Evolutionary conservation across 1,139 yeast genomes (phyloP).

Genomic region (Diutina scorzettiae): DNA sequence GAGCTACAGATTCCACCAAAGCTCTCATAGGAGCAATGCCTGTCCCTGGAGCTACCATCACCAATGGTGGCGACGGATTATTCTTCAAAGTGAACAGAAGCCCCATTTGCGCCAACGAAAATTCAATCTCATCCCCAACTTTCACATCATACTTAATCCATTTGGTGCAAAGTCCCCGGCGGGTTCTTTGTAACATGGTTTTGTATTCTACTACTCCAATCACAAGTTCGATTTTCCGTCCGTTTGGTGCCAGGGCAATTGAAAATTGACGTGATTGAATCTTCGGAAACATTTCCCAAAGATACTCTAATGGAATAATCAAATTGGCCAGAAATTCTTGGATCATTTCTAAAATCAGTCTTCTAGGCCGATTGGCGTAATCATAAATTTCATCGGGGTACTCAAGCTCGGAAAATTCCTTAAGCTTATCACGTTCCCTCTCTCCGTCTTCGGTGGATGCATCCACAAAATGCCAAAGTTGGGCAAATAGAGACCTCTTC

Average conservation of each 20-base stretch:
- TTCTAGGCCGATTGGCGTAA: conserved; percentile 82
- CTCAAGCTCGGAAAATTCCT: conserved; percentile 62
- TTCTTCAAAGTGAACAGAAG: conserved; percentile 18
- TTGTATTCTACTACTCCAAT: conserved; percentile 80
- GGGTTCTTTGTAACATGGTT: conserved; percentile 62
- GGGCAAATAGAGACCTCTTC: conserved; percentile 64
- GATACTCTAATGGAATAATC: conserved; percentile 58
- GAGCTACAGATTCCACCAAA: conserved; percentile 28
- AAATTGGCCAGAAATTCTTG: conserved; percentile 65
- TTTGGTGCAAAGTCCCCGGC: conserved; percentile 76
- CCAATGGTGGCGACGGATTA: conserved; percentile 33
- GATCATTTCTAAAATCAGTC: conserved; percentile 76
- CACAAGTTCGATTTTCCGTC: conserved; percentile 42
- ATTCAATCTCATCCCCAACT: conserved; percentile 38
- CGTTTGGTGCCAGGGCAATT: conserved; percentile 52
- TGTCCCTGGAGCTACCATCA: conserved; percentile 82
- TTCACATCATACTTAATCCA: conserved; percentile 46
- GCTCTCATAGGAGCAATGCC: conserved; percentile 87
- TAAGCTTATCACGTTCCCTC: conserved; percentile 62
- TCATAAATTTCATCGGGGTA: conserved; percentile 74
- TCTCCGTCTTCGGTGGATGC: conserved; percentile 30
- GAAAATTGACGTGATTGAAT: conserved; percentile 77
- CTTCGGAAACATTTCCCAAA: conserved; percentile 67
- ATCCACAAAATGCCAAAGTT: conserved; percentile 61
- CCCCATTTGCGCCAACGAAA: conserved; percentile 41